A percentile compares a stretch with the other conserved stretches of the same genome.
These are phyloP conservation scores for Fusarium beomiforme DNA, from an alignment of 2,329 filamentous ascomycete genomes.

Conservation along the genomic window DNA sequence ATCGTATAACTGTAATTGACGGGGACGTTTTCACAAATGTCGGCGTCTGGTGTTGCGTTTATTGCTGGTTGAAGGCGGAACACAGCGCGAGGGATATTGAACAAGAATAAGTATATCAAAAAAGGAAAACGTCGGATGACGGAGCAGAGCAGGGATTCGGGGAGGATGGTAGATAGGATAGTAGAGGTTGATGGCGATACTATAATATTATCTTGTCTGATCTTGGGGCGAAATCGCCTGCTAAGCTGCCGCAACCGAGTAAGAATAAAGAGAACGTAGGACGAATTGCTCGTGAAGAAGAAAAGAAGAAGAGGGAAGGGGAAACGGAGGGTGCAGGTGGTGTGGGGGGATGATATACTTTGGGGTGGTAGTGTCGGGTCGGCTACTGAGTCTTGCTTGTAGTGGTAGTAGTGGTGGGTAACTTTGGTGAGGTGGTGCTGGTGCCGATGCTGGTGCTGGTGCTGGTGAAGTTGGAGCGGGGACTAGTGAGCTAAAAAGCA, in stretches of 20 bases:
- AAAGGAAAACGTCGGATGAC: slow-evolving; percentile 61
- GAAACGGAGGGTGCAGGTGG: slow-evolving; percentile 48
- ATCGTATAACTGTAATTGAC: slow-evolving; percentile 21
- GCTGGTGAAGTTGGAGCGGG: slow-evolving; percentile 2
- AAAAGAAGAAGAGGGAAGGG: slow-evolving; percentile 55
- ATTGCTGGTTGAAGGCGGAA: slow-evolving; percentile 17
- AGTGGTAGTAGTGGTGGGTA: slow-evolving; percentile 15
- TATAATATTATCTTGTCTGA: slow-evolving; percentile 31
- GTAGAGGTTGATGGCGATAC: slow-evolving; percentile 10
- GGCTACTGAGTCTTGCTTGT: not conserved
- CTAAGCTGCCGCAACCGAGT: slow-evolving; percentile 65
- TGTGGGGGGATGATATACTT: slow-evolving; percentile 55
- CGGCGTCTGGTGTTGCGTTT: slow-evolving; percentile 8
- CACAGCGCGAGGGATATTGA: slow-evolving; percentile 35
- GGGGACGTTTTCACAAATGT: slow-evolving; percentile 11
- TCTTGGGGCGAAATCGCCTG: slow-evolving; percentile 60
- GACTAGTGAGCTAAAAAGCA: slow-evolving; percentile 26
- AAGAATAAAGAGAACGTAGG: slow-evolving; percentile 68
- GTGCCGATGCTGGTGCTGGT: not conserved
- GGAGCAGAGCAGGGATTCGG: slow-evolving; percentile 53
- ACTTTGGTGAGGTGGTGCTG: too few relatives aligned
- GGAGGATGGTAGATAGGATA: slow-evolving; percentile 13
- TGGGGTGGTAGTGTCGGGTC: not conserved
- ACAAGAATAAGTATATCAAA: slow-evolving; percentile 55
- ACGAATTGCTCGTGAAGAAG: slow-evolving; percentile 66